Conservation (phyloP, 2,329 filamentous ascomycete genomes). For the Ascosphaera apis region DNA sequence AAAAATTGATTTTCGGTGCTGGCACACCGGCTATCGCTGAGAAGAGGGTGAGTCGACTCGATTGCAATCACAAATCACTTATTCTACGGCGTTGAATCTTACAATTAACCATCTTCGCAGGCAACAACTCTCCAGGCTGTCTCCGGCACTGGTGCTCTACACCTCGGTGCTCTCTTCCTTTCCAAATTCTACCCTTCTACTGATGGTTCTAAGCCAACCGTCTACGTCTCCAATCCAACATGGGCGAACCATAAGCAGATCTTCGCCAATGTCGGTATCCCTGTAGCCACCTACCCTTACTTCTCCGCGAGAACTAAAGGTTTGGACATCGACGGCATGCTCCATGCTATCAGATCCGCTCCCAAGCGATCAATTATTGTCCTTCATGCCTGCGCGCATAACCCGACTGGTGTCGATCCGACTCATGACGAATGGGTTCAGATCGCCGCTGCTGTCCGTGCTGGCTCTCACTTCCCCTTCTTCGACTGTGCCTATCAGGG, state of each 20-base stretch:
- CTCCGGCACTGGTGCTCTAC: constrained; percentile 87
- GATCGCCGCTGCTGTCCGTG: constrained; percentile 52
- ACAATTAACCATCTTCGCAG: constrained; percentile 13
- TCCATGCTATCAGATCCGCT: constrained; percentile 43
- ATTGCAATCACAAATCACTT: not conserved
- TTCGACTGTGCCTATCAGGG: constrained; percentile 97
- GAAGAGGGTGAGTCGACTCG: constrained; percentile 36
- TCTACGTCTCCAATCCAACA: constrained; percentile 86
- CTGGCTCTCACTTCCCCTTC: constrained; percentile 82
- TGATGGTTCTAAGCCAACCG: constrained; percentile 35
- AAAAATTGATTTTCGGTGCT: constrained; percentile 64
- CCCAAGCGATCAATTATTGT: constrained; percentile 66
- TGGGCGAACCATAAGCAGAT: constrained; percentile 99
- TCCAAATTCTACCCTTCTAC: constrained; percentile 55
- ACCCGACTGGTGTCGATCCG: constrained; percentile 91
- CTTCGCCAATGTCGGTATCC: constrained; percentile 70
- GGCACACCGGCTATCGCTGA: constrained; percentile 65
- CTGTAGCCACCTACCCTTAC: constrained; percentile 72
- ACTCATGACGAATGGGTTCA: constrained; percentile 87
- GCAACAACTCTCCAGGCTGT: constrained; percentile 73
- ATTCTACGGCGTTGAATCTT: not conserved
- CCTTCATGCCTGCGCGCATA: constrained; percentile 89
- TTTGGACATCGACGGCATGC: constrained; percentile 81
- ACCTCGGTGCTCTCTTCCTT: constrained; percentile 84
- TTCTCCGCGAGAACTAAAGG: constrained; percentile 75